Conservation (phyloP, 75 land plant species). For the Azolla pinnata region DNA sequence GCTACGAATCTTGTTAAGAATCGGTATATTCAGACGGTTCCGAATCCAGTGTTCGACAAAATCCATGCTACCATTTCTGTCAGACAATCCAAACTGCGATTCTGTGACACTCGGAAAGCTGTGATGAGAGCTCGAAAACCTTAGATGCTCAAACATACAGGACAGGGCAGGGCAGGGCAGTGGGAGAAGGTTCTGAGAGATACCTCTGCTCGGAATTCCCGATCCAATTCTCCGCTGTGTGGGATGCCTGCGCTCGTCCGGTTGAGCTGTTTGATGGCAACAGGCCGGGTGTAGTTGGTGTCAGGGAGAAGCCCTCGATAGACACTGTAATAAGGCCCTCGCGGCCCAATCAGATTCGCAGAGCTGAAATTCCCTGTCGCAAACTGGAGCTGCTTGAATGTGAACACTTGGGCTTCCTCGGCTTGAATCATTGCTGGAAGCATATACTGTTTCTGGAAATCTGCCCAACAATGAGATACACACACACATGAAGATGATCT, state of each 20-base stretch:
- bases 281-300: constrained; percentile 40
- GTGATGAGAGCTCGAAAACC: no score
- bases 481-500: no score
- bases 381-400: constrained; percentile 63
- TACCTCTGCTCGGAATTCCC: constrained; percentile 77
- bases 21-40: no score
- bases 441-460: constrained; percentile 1
- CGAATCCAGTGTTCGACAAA: no score
- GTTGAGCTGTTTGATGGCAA: constrained; percentile 69
- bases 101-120: no score
- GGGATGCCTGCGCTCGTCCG: no score
- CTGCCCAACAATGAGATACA: not conserved
- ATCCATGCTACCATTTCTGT: no score
- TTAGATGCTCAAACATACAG: no score
- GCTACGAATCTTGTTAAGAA: no score
- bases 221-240: constrained; percentile 75
- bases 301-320: constrained; percentile 54
- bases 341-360: constrained; percentile 60
- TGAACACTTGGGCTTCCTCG: constrained; percentile 56
- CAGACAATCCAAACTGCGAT: no score
- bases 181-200: no score
- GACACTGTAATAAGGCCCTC: constrained; percentile 57
- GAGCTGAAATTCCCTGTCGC: constrained; percentile 60
- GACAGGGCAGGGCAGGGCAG: no score
- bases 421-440: not conserved